Evolutionary conservation across 2,329 filamentous ascomycete genomes (phyloP), one percentile per base, ranked within the genome.

Genomic region (Metarhizium album): DNA sequence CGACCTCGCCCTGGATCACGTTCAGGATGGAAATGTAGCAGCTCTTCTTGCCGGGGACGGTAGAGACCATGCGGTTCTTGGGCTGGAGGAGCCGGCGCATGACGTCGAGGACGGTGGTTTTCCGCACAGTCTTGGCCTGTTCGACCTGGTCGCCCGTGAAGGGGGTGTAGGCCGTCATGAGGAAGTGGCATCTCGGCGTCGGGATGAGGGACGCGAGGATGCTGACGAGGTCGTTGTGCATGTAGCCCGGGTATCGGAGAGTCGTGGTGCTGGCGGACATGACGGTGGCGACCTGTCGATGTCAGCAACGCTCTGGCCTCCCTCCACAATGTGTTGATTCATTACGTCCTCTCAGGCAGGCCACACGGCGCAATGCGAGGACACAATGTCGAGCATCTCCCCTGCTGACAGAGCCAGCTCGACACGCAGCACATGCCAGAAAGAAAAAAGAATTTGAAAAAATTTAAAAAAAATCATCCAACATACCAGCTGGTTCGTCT

Each of bases 1-100:
- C 94, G 38, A 94, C 93, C 68, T 98, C 93, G 62, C 93, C 93
- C 74, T 97, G 93, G 61, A 98, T 98, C 61, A 98, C 95, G 69
- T 98, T 97, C 55, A 98, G 76, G 59, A 98, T 97, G 46, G 90
- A 95, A 64, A 98, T 97, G 73, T 98, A 98, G 74, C 93, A 98
- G 71, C 90, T 96, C 73, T 89, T 94, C 74, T 97, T 97, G 61
- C 86, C 87, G 1, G 91, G 90, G 51, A 90, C 86, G 22, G 93
- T 95, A 23, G 90, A 95, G 45, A 98, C 93, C 93, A 98, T 98
- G 65, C 94, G 84, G 70, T 98, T 98, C 76, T 98, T 98, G 38
- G 93, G 93, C 70, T 98, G 94, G 52, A 98, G 74, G 23, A 98
- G 74, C 53, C 93, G 80, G 52, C 93, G 83, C 93, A 98, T 98